Percentiles rank a stretch among this genome's conserved stretches.
These are phyloP conservation scores for Aphanomyces invadans DNA, from an alignment of 352 stramenopile species.

Conservation along the genomic window DNA sequence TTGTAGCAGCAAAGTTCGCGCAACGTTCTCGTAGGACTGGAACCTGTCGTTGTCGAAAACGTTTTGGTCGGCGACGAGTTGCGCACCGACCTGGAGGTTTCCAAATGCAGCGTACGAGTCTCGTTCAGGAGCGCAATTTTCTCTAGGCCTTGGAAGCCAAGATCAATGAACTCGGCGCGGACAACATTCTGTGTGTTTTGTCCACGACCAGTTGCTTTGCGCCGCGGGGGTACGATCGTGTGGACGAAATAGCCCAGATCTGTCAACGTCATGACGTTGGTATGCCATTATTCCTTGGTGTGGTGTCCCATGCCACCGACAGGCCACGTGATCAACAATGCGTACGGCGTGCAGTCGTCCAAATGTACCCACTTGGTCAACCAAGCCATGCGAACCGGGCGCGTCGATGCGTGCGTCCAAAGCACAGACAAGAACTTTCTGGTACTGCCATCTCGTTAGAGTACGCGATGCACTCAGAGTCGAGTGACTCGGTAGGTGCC, in stretches of 20 bases:
- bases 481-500: slow-evolving; percentile 38
- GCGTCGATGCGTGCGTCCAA: slow-evolving; percentile 95
- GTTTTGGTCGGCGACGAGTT: slow-evolving; percentile 69
- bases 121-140: background rate
- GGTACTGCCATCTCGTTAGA: slow-evolving; percentile 37
- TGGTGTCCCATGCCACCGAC: no score
- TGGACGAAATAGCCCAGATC: slow-evolving; percentile 89
- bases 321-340: slow-evolving; percentile 98
- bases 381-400: slow-evolving; percentile 77
- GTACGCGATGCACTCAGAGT: no score
- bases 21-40: slow-evolving; percentile 43
- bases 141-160: slow-evolving; percentile 45
- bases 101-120: background rate
- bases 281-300: no score
- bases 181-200: slow-evolving; percentile 89
- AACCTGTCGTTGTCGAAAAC: slow-evolving; percentile 85
- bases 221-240: slow-evolving; percentile 90
- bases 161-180: slow-evolving; percentile 50
- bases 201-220: slow-evolving; percentile 99
- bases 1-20: background rate
- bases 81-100: slow-evolving; percentile 79
- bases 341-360: slow-evolving; percentile 96
- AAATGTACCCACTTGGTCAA: slow-evolving; percentile 91
- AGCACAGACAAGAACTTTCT: slow-evolving; percentile 99
- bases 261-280: slow-evolving; percentile 65